These are phyloP conservation scores for Phytophthora pseudosyringae DNA, from an alignment of 352 stramenopile genomes.

Conservation along the genomic window DNA sequence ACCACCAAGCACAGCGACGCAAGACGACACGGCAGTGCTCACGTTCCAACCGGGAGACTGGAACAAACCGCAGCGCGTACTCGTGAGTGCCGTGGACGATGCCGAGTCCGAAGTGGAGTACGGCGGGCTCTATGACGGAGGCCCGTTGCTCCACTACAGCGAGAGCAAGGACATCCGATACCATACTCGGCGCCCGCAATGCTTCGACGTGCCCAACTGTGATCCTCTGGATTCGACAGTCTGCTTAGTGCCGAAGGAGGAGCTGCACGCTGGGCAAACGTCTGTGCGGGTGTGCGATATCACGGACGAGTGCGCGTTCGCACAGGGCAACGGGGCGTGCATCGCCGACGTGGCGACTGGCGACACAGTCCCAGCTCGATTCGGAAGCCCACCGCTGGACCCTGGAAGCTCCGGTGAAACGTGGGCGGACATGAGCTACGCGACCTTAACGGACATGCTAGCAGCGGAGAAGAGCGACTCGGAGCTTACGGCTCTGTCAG, in stretches of 20 bases:
- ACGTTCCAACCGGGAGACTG: constrained; percentile 53
- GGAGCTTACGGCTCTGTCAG: constrained; percentile 13
- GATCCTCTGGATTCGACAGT: constrained; percentile 31
- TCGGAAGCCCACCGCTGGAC: constrained; percentile 44
- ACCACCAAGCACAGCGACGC: neutral
- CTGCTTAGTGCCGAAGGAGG: constrained; percentile 36
- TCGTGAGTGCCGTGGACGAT: constrained; percentile 66
- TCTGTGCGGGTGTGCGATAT: constrained; percentile 63
- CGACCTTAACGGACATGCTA: constrained; percentile 28
- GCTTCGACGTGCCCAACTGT: constrained; percentile 66
- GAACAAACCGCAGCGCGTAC: constrained; percentile 55
- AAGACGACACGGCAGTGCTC: constrained; percentile 23
- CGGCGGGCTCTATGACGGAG: constrained; percentile 64
- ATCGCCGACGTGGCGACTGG: constrained; percentile 25
- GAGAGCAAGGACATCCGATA: constrained; percentile 70
- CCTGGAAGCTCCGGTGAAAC: constrained; percentile 20
- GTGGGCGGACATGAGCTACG: constrained; percentile 33
- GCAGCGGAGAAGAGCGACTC: constrained; percentile 34
- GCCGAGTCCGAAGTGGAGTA: constrained; percentile 63
- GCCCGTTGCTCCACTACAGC: constrained; percentile 58
- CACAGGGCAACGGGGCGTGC: constrained; percentile 64
- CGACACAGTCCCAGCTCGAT: constrained; percentile 35
- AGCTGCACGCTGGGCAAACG: constrained; percentile 1
- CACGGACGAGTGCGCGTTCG: constrained; percentile 40
- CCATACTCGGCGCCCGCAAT: constrained; percentile 61